Evolutionary conservation across 345 rosid species (phyloP).

Genomic region (Geranium rotundifolium): DNA sequence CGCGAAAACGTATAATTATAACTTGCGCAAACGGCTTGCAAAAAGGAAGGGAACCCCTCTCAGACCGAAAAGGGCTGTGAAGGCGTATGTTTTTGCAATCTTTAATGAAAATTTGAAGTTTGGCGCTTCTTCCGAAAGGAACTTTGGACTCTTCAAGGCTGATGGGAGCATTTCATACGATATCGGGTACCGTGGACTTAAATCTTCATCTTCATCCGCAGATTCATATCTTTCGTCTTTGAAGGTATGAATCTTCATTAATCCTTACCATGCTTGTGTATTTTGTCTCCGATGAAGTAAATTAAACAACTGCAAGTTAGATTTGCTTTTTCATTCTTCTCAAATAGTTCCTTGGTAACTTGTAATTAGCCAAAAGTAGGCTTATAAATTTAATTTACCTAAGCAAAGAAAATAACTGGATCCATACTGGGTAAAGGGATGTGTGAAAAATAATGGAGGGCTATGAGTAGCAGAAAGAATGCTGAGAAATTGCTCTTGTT

Average conservation of each 20-base stretch:
- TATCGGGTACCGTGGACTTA: constrained; percentile 67
- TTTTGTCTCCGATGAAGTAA: too few relatives aligned
- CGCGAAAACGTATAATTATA: constrained; percentile 83
- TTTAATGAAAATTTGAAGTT: constrained; percentile 78
- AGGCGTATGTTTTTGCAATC: constrained; percentile 80
- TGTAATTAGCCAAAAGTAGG: not conserved
- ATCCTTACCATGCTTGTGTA: not conserved
- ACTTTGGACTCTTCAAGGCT: constrained; percentile 85
- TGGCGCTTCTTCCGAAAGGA: constrained; percentile 81
- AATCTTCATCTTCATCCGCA: constrained; percentile 66
- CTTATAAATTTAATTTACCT: too few relatives aligned
- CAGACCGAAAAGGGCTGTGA: constrained; percentile 61
- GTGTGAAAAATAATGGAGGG: too few relatives aligned
- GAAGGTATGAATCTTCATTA: constrained; percentile 45
- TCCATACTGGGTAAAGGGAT: too few relatives aligned
- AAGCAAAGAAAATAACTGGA: too few relatives aligned
- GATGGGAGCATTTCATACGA: constrained; percentile 85
- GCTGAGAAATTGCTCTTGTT: not conserved
- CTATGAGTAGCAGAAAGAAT: too few relatives aligned
- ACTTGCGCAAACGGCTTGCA: constrained; percentile 85
- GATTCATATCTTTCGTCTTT: constrained; percentile 27
- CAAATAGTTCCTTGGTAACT: too few relatives aligned
- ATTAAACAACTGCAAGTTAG: too few relatives aligned
- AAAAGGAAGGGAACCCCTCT: constrained; percentile 90
- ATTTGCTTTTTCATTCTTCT: too few relatives aligned